Base-by-base conservation (phyloP, 2,329 filamentous ascomycete genomes). In the Dactylellina sp. region DNA sequence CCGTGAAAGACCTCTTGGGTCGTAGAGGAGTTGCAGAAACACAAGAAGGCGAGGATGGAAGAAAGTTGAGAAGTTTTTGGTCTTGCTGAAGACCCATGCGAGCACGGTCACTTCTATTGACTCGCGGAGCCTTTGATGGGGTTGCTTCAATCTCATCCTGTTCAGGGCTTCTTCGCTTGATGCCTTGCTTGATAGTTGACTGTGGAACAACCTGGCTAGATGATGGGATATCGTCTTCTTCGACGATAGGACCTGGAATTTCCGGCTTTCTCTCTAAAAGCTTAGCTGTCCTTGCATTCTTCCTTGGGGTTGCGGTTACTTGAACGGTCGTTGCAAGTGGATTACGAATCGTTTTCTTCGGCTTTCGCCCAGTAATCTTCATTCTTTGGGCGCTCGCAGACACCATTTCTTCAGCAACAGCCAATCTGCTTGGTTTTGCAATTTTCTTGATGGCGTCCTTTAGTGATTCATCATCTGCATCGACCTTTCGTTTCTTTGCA, bases 391-490 rank as follows among this genome's bases (percentile, higher is more conserved):
- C 89, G 2, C 87, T 85, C 24, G 87, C 89, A 76, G 91, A 89
- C 2, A 86, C 87, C 65, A 91, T 84, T 39, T 87, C 85, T 77
- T 88, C 89, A 32, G 88, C 88, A 11, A 89, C 89, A 42, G 90
- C 84, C 20, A 87, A 85, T 49, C 91, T 86, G 78, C 94, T 93
- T 0, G 91, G 91, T 80, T 89, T 92, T 79, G 90, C 89, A 44
- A 94, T 80, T 7, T 88, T 86, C 4, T 86, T 86, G 55, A 95
- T 93, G 7, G 91, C 91, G 70, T 91, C 87, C 76, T 88, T 87
- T 35, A 94, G 81, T 78, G 89, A 80, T 87, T 90, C 77, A 83
- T 87, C 32, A 86, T 84, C 80, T 87, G 91, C 0, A 82, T 80
- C 64, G 88, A 86, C 1, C 84, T 84, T 28, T 84, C 80, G 37